Evolutionary conservation across 2,329 filamentous ascomycete species (phyloP), one percentile per base, ranked within the genome.

Genomic region (Dactylonectria macrodidyma): DNA sequence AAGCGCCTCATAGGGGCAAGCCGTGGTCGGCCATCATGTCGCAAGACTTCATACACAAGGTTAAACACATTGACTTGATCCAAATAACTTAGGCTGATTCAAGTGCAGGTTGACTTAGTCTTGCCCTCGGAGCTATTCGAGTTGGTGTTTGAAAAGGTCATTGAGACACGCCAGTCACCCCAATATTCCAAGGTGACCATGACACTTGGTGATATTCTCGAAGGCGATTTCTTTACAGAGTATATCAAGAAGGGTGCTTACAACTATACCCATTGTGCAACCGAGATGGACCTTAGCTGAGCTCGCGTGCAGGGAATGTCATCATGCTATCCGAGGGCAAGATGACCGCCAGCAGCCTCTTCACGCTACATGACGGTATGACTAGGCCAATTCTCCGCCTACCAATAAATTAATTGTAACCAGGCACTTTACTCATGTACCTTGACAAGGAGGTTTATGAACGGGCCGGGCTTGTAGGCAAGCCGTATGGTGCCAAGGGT

Each of bases 381-480:
- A 69, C 19, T 34, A 46, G 33, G 10, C 22, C 5, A 19, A 56
- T 26, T 7, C 7, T 11, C 16, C 6, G 34, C 30, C 48, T 50
- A 16, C 38, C 12, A 38, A 58, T 30, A 5, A 55, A 16, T 63
- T 77, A 9, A 62, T 26, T 5, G 1, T 54, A 8, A 2, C 6
- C 3, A 93, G 94, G 94, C 0, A 82, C 88, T 1, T 84, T 99
- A 38, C 89, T 87, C 4, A 86, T 99, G 74, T 92, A 94, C 73
- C 85, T 98, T 30, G 92, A 94, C 70, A 94, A 92, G 73, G 90
- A 95, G 61, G 90, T 89, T 0, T 98, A 95, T 79, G 95, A 98
- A 80, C 88, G 91, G 55, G 91, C 92, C 54, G 96, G 96, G 0
- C 84, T 99, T 0, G 88, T 91, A 1, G 95, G 95, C 1, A 91